phyloP scores from a whole-genome alignment of 139 green algal genomes.

The Ulvella scutata region DNA sequence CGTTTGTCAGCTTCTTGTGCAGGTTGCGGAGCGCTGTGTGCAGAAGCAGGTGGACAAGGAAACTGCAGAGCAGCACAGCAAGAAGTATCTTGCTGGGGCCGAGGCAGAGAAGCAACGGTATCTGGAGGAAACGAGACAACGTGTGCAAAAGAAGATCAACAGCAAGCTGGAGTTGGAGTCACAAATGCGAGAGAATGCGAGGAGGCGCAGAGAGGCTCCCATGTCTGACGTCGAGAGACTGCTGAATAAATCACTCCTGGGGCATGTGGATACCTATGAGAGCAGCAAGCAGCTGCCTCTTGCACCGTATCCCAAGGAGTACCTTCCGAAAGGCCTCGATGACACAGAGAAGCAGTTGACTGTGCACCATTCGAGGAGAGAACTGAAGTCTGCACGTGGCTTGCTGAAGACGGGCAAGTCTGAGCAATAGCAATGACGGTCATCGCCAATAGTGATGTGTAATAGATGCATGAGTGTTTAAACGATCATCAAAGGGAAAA shows the following conservation, averaged over 20 bases:
- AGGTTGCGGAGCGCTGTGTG: neutral
- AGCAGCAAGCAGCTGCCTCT: neutral
- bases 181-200: conserved; percentile 16
- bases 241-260: neutral
- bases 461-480: no score
- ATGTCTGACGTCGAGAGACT: neutral
- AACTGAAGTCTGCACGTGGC: neutral
- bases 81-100: conserved; percentile 4
- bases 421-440: no score
- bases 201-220: neutral
- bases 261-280: neutral
- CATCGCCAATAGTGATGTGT: no score
- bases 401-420: no score
- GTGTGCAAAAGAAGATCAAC: conserved; percentile 7
- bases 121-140: neutral
- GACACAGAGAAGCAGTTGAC: neutral
- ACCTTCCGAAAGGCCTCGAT: neutral
- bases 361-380: neutral
- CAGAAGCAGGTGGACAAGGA: neutral
- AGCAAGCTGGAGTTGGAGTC: conserved; percentile 10
- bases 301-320: neutral
- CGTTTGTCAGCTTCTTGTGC: no score
- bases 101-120: conserved; percentile 3
- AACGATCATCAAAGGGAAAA: no score
- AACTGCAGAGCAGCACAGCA: neutral